Percentiles rank a stretch among this genome's conserved stretches.
These are phyloP conservation scores for Apiotrichum porosum DNA, from an alignment of 1,284 basidiomycete species.

Conservation along the genomic window DNA sequence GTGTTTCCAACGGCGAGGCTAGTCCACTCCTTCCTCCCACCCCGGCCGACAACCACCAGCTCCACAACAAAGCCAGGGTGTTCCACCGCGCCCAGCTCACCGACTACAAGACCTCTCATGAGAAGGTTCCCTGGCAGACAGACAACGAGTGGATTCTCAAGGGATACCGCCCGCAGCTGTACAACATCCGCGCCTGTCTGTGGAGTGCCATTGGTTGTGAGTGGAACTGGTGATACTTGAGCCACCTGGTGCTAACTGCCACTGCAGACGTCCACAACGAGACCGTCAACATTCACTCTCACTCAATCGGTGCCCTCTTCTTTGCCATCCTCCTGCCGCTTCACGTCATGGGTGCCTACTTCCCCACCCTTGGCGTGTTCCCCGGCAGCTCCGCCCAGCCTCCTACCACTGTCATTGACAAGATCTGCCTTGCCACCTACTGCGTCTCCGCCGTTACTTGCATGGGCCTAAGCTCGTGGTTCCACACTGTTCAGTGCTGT, in stretches of 20 bases:
- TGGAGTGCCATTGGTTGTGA: conserved; percentile 67
- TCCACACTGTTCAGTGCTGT: conserved; percentile 72
- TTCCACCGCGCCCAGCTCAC: conserved; percentile 1
- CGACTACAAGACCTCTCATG: too few relatives aligned
- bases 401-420: conserved; percentile 56
- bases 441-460: conserved; percentile 69
- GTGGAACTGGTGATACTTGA: conserved; percentile 32
- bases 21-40: too few relatives aligned
- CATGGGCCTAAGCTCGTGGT: conserved; percentile 67
- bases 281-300: conserved; percentile 86
- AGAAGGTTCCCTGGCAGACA: conserved; percentile 42
- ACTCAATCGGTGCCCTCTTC: conserved; percentile 68
- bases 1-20: too few relatives aligned
- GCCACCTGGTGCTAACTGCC: background rate
- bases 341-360: conserved; percentile 54
- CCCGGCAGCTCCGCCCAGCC: conserved; percentile 15
- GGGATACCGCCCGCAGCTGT: conserved; percentile 70
- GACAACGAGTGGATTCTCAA: conserved; percentile 70
- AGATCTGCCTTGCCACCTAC: conserved; percentile 62
- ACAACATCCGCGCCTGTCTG: conserved; percentile 62
- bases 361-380: conserved; percentile 27
- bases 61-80: too few relatives aligned
- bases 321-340: conserved; percentile 59
- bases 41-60: too few relatives aligned
- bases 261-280: conserved; percentile 73